Base-by-base conservation (phyloP, 208 protist species). In the Phytomonas sp. region DNA sequence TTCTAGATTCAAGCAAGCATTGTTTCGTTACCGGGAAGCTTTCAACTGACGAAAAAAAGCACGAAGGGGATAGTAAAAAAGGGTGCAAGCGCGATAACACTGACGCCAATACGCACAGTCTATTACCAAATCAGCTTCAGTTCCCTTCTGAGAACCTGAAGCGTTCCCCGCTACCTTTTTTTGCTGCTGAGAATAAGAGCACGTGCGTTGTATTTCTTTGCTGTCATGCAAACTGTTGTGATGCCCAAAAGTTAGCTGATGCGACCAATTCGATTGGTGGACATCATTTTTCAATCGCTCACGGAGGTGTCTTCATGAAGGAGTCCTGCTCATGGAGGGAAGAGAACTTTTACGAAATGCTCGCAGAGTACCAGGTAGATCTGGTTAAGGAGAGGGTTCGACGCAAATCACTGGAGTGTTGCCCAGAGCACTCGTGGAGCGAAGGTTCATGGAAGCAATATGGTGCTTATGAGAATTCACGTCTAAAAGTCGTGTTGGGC, bases 341-440 rank as follows among this genome's bases (percentile, higher is more conserved):
- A 70, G 87, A 95, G 68, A 74, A 71, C 15, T 95, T 95, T 67
- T 95, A 95, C 72, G 75, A 83, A 66, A 83, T 78, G 64, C 73
- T 95, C 4, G 76, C 66, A 23, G 78, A 77, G 23, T 85, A 85
- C 33, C 89, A 95, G 62, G 73, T 85, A 28, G 71, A 70, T 31
- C 68, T 89, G 23, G 75, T 85, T 60, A 74, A 71, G 8, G 62
- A 73, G 6, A 81, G 78, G 4, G 75, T 87, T 56, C 73, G 79
- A 15, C 72, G 40, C 40, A 0, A 51, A 51, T 51, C 17, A 51
- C 40, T 51, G 11, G 11, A 51, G 40, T 15, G 40, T 20, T 20
- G 17, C 11, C 40, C 40, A 51, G 40, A 51, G 40, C 17, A 3
- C 2, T 1, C 1, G 11, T 51, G 40, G 40, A 51, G 11, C 17